Base-by-base conservation (phyloP, 2,329 filamentous ascomycete species). In the Phoma sp. region DNA sequence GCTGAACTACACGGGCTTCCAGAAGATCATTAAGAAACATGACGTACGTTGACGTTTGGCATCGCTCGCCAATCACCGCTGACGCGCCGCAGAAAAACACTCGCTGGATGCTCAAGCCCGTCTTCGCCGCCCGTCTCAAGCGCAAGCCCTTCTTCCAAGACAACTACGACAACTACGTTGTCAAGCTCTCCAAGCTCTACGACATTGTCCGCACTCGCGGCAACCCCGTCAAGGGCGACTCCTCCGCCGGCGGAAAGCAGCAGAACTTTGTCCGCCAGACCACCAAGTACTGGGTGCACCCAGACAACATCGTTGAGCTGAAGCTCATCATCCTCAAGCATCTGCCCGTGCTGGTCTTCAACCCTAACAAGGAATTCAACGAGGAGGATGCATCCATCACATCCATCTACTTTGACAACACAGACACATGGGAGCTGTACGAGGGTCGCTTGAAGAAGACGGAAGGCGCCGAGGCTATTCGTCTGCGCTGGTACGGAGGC, bases 1-100 rank as follows among this genome's bases (percentile, higher is more conserved):
- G 80, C 81, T 99, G 73, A 99, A 99, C 79, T 99, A 99, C 74
- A 98, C 94, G 0, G 95, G 95, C 5, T 99, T 99, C 75, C 96
- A 97, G 81, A 99, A 99, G 83, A 99, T 99, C 62, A 96, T 99
- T 78, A 99, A 99, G 84, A 99, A 99, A 83, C 95, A 99, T 76
- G 95, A 97, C 79, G 91, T 94, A 77, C 67, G 89, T 80, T 44
- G 21, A 69, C 57, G 50, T 21, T 9, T n/a, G 6, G 15, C 9
- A 47, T 31, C 48, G 43, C 10, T 31, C 15, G 33, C 32, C 35
- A 44, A 48, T 15, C 31, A 45, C 41, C 32, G 51, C 69, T 72
- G 56, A 74, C 37, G 10, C 9, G 15, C 31, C 38, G 19, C 69
- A 95, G 90, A 99, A 99, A 91, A 84, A 90, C 82, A 99, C 95